Base-by-base conservation (phyloP, 163 green algal genomes). In the Volvox carteri region DNA sequence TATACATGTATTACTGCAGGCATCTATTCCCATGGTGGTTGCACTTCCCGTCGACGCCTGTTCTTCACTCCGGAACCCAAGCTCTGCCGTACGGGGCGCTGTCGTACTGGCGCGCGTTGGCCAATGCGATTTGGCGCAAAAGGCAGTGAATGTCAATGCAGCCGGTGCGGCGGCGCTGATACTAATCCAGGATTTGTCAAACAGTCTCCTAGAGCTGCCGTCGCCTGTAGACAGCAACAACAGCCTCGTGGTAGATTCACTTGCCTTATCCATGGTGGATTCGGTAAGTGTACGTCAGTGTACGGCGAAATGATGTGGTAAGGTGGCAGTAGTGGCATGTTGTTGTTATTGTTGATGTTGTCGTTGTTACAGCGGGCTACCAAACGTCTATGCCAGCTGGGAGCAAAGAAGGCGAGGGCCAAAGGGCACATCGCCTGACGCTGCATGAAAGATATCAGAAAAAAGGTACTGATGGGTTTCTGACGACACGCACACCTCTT, bases 61-160 rank as follows among this genome's bases (percentile, higher is more conserved):
- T 35, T 42, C 44, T 4, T 6, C 52, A 6, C 67, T 93, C 33
- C 37, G 16, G 9, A 84, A 80, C 25, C 62, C 79, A 19, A 41
- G 28, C 5, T 18, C 46, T 12, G 54, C 33, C 0, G 16, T 67
- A 1, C 11, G 8, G 8, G 94, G 93, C 16, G 92, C 93, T 33
- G 74, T 92, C 23, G 77, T 97, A 12, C 90, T 97, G 65, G 92
- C 39, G 70, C 14, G 33, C 14, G 33, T 33, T 2, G 39, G 70
- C 37, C 1, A 35, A 14, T 78, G 70, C 14, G 23, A 52, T 19
- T 3, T 33, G 14, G 4, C 7, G 21, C 14, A 54, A 18, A 37
- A 78, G 41, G 70, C 70, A 9, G 18, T 35, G 2, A 56, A 78
- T 12, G 70, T 78, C 1, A 39, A 41, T 14, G 39, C 41, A 9